Conservation (phyloP, 257 asterid species). For the Capsicum rhomboideum region DNA sequence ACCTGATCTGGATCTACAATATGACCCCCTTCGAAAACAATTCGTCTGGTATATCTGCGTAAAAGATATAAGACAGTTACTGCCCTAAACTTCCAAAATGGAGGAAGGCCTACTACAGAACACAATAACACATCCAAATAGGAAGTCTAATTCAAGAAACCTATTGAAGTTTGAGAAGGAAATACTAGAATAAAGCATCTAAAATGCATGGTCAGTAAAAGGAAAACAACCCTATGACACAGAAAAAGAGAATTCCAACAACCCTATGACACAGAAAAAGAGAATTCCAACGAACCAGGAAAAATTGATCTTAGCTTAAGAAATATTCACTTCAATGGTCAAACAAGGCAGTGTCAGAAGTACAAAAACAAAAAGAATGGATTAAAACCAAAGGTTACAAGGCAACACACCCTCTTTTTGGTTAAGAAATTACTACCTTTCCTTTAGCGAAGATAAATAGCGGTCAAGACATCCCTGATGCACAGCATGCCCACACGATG, state of each 20-base stretch:
- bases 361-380: not conserved
- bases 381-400: not conserved
- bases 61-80: not conserved
- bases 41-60: slow-evolving; percentile 62
- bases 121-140: not conserved
- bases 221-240: not conserved
- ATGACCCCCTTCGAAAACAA: slow-evolving; percentile 93
- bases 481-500: slow-evolving; percentile 99
- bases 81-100: not conserved
- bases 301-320: not conserved
- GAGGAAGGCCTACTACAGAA: not conserved
- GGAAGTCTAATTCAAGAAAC: not conserved
- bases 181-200: not conserved
- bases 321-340: not conserved
- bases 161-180: not conserved
- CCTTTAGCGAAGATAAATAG: slow-evolving; percentile 82
- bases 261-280: not conserved
- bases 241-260: not conserved
- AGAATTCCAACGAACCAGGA: not conserved
- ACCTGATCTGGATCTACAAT: slow-evolving; percentile 98
- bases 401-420: not conserved
- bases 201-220: not conserved
- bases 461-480: slow-evolving; percentile 97
- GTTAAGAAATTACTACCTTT: slow-evolving; percentile 47
- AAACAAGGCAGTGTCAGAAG: not conserved